Base-by-base conservation (phyloP, 495 filamentous ascomycete species). In the Cudoniella acicularis region DNA sequence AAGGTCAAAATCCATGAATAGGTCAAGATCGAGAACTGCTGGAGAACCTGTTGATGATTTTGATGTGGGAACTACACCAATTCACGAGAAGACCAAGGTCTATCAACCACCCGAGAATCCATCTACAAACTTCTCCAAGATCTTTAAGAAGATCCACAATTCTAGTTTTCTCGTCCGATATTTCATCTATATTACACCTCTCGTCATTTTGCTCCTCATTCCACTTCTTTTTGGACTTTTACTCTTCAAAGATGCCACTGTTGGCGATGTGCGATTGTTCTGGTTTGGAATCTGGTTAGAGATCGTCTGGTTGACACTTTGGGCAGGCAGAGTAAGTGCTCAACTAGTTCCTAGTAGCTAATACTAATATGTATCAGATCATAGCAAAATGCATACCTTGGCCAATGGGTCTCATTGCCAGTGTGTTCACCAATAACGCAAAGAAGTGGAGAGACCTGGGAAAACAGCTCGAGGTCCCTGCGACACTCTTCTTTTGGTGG, bases 281-380 rank as follows among this genome's bases (percentile, higher is more conserved):
- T 98, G 93, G 93, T 97, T 98, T 61, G 86, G 88, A 45, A 89
- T 97, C 49, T 98, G 93, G 93, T 77, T 98, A 48, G 89, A 96
- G 69, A 87, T 96, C 22, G 83, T 97, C 45, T 98, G 93, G 93
- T 74, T 96, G 43, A 90, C 91, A 1, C 76, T 97, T 0, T 98
- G 94, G 94, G 87, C 84, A 23, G 87, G 87, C 54, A 75, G 87
- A 61, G 83, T 85, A 74, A 65, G 76, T 76, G 13, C 1, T 20
- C 40, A 50, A 17, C 41, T 48, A n/a, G 11, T 42, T 20, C 16
- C 52, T 51, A 25, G 26, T 26, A 42, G 10, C 36, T 26, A 2
- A 17, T 43, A 1, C 45, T 50, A 50, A 42, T 23, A 47, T 8
- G 0, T 11, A 50, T 0, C 69, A 88, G 73, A 87, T 97, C 52